Evolutionary conservation across 2,329 filamentous ascomycete species (phyloP), one percentile per base, ranked within the genome.

Genomic region (Diaporthe citri): DNA sequence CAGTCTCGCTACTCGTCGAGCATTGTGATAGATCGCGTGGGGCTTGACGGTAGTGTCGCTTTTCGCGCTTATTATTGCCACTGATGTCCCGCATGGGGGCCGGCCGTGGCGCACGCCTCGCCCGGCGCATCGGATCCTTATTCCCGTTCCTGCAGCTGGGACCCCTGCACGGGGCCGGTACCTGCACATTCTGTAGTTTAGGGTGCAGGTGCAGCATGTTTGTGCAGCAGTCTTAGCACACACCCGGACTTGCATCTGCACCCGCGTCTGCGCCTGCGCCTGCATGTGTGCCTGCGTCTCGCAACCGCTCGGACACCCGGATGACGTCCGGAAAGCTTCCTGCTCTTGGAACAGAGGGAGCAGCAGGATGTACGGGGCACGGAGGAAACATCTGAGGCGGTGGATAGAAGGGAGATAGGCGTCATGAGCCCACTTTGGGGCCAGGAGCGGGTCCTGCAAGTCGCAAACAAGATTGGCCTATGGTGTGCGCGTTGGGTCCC

Each of bases 1-100:
- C 41, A 48, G 41, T 46, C 10, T 34, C 10, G 60, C 36, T 51
- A 48, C 28, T 31, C 57, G 22, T 36, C 31, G 62, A 51, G 43
- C 62, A 64, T 31, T 67, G 31, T 52, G 62, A 39, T 67, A 67
- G 62, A 48, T 51, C 43, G 46, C 62, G 62, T 67, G 64, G 64
- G 64, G 64, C 64, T 25, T 36, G 13, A 48, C 31, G 17, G 46
- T 67, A 69, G 64, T 66, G 62, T 69, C 64, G 64, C 64, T 55
- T 55, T 55, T 41, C 48, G 64, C 64, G 64, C 64, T 55, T 69
- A 69, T 55, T 69, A 69, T 69, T 69, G 46, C 64, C 41, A 52
- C 64, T 52, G 64, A 51, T 39, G 34, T 67, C 62, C 62, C 64
- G 62, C 62, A 39, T 67, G n/a, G 46, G 46, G 62, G 15, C 6